Evolutionary conservation across 129 eudicot genomes (phyloP).

Genomic region (Centella asiatica): DNA sequence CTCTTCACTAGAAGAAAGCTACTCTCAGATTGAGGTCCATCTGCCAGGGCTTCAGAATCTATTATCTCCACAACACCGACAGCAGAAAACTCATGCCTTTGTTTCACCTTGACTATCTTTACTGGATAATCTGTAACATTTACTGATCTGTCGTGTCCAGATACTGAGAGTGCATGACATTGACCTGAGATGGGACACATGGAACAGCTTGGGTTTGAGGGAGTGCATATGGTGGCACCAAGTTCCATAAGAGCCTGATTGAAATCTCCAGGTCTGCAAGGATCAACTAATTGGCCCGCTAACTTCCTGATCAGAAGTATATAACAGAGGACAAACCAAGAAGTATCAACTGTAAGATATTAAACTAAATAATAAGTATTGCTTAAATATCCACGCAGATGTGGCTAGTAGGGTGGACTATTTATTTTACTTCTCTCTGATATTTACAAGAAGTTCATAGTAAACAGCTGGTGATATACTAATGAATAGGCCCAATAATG

Average conservation of each 20-base stretch:
- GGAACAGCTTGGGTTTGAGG: constrained; percentile 53
- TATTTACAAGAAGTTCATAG: background rate
- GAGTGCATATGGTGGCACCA: constrained; percentile 87
- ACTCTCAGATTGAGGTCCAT: constrained; percentile 24
- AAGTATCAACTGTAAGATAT: background rate
- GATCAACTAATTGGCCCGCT: constrained; percentile 78
- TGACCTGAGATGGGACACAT: constrained; percentile 65
- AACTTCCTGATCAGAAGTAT: constrained; percentile 43
- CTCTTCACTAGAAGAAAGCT: constrained; percentile 76
- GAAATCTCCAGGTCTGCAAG: constrained; percentile 88
- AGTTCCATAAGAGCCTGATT: constrained; percentile 98
- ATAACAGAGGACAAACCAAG: background rate
- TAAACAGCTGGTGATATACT: background rate
- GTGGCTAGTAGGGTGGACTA: background rate
- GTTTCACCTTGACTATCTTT: constrained; percentile 80
- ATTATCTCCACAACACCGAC: constrained; percentile 79
- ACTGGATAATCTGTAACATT: constrained; percentile 77
- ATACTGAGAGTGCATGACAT: constrained; percentile 48
- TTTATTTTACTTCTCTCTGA: background rate
- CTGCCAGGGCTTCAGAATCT: constrained; percentile 19
- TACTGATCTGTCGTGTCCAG: constrained; percentile 30
- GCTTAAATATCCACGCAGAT: too few relatives aligned
- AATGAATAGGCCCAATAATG: background rate
- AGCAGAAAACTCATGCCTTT: constrained; percentile 73
- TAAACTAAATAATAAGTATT: too few relatives aligned